phyloP scores from a whole-genome alignment of 805 yeast genomes.

The Schwanniomyces occidentalis region DNA sequence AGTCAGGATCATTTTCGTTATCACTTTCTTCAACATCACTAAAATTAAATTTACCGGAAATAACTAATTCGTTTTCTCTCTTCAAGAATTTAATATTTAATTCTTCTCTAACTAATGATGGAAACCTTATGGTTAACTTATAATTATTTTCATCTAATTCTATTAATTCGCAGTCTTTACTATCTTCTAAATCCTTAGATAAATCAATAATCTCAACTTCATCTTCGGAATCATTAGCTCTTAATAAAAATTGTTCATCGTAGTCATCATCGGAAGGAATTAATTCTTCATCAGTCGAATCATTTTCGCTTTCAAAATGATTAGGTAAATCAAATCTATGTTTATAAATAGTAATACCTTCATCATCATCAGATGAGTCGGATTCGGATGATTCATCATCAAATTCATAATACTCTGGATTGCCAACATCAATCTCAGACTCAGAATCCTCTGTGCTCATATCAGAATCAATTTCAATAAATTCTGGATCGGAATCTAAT shows the following conservation, averaged over 20 bases:
- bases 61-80: constrained; percentile 40
- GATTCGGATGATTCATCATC: constrained; percentile 16
- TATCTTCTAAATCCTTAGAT: constrained; percentile 40
- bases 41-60: constrained; percentile 40
- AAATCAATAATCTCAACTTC: constrained; percentile 40
- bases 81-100: constrained; percentile 40
- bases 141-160: constrained; percentile 39
- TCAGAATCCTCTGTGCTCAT: constrained; percentile 19
- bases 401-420: constrained; percentile 22
- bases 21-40: constrained; percentile 22
- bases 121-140: constrained; percentile 42
- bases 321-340: constrained; percentile 42
- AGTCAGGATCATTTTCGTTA: constrained; percentile 17
- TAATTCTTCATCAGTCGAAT: constrained; percentile 40
- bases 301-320: constrained; percentile 20
- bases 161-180: constrained; percentile 44
- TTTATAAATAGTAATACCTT: constrained; percentile 44
- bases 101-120: constrained; percentile 41
- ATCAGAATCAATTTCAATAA: constrained; percentile 33
- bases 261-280: constrained; percentile 18
- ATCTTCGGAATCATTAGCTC: constrained; percentile 32
- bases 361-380: constrained; percentile 35
- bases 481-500: constrained; percentile 29
- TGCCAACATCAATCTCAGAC: constrained; percentile 18
- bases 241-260: constrained; percentile 20